A percentile compares a stretch with the other conserved stretches of the same genome.
phyloP scores from a whole-genome alignment of 257 asterid genomes.

The Ajuga chamaepitys region DNA sequence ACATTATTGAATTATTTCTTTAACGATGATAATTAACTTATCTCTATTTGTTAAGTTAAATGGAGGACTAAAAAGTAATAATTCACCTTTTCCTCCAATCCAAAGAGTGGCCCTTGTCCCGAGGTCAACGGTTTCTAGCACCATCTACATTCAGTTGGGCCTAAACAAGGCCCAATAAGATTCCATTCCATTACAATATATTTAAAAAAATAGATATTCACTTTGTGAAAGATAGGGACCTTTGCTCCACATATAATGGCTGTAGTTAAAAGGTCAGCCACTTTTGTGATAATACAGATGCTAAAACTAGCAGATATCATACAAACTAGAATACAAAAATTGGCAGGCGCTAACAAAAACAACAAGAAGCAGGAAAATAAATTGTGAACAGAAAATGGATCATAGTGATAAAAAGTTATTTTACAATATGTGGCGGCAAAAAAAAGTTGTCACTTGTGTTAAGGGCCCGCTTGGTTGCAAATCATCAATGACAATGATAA shows the following conservation, averaged over 20 bases:
- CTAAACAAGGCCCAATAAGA: background rate
- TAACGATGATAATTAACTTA: no score
- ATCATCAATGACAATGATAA: no score
- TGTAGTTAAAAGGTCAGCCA: conserved; percentile 10
- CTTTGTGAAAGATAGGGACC: background rate
- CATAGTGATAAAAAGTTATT: no score
- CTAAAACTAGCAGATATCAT: conserved; percentile 2
- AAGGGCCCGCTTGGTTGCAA: no score
- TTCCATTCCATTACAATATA: background rate
- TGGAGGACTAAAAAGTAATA: no score
- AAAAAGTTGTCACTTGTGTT: no score
- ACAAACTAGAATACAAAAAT: background rate
- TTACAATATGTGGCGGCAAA: no score
- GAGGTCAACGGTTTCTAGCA: background rate
- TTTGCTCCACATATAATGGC: conserved; percentile 24
- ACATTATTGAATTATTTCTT: no score
- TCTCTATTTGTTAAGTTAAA: no score
- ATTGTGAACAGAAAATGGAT: no score
- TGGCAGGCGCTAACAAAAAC: no score
- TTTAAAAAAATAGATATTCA: background rate
- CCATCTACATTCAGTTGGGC: background rate
- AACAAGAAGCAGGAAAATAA: background rate
- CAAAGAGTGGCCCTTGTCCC: background rate
- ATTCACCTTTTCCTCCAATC: background rate
- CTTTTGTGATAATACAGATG: conserved; percentile 7